Conservation (phyloP, 495 filamentous ascomycete genomes). For the Recurvomyces mirabilis region DNA sequence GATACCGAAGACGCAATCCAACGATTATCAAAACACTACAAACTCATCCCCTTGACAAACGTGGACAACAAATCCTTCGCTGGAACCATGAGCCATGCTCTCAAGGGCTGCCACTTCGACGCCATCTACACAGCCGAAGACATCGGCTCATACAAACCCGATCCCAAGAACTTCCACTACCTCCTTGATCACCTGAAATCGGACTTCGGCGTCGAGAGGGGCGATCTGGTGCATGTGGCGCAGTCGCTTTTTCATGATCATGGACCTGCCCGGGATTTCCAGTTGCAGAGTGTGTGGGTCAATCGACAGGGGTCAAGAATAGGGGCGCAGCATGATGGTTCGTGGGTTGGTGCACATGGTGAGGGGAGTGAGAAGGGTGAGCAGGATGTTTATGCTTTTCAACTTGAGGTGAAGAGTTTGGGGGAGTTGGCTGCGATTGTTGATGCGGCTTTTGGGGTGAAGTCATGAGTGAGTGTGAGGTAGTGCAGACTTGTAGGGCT, state of each 20-base stretch:
- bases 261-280: slow-evolving; percentile 50
- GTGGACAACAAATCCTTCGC: slow-evolving; percentile 54
- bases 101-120: slow-evolving; percentile 48
- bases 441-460: slow-evolving; percentile 30
- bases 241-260: slow-evolving; percentile 63
- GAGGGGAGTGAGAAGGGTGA: too few relatives aligned
- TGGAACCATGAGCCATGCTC: slow-evolving; percentile 39
- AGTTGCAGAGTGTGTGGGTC: slow-evolving; percentile 61
- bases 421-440: slow-evolving; percentile 63
- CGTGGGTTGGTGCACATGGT: too few relatives aligned
- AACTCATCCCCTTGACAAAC: slow-evolving; percentile 62
- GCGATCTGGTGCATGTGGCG: slow-evolving; percentile 55
- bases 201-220: slow-evolving; percentile 45
- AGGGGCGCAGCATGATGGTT: slow-evolving; percentile 30
- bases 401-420: slow-evolving; percentile 53
- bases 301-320: slow-evolving; percentile 40
- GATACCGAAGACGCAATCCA: slow-evolving; percentile 24
- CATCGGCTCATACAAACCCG: slow-evolving; percentile 67
- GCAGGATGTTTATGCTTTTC: slow-evolving; percentile 37
- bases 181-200: slow-evolving; percentile 42
- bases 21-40: slow-evolving; percentile 47
- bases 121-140: slow-evolving; percentile 63
- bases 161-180: slow-evolving; percentile 53
- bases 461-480: too few relatives aligned
- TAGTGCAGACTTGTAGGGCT: too few relatives aligned